phyloP scores from a whole-genome alignment of 2,329 filamentous ascomycete genomes.

The Lanzia echinophila region DNA sequence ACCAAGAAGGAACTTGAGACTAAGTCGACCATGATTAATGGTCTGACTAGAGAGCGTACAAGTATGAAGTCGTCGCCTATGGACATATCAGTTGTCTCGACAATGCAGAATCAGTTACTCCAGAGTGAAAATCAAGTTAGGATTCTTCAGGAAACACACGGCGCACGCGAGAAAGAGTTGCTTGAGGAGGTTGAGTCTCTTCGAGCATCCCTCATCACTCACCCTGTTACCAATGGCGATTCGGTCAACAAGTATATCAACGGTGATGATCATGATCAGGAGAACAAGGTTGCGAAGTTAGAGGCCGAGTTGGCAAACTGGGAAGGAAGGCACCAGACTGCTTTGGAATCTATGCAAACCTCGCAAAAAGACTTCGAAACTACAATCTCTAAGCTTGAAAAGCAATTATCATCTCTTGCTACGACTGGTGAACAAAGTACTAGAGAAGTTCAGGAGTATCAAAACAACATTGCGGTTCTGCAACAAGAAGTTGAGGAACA shows the following conservation, averaged over 20 bases:
- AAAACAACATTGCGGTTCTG: slow-evolving; percentile 51
- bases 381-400: slow-evolving; percentile 68
- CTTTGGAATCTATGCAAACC: slow-evolving; percentile 62
- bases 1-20: slow-evolving; percentile 94
- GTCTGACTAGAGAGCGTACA: slow-evolving; percentile 84
- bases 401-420: slow-evolving; percentile 36
- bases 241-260: slow-evolving; percentile 8
- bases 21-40: slow-evolving; percentile 93
- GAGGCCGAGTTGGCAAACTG: slow-evolving; percentile 66
- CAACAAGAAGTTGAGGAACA: slow-evolving; percentile 76
- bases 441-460: slow-evolving; percentile 44
- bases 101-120: slow-evolving; percentile 80
- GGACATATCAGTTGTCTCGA: slow-evolving; percentile 85
- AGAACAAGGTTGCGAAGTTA: slow-evolving; percentile 48
- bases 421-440: slow-evolving; percentile 38
- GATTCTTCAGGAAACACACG: slow-evolving; percentile 64
- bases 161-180: slow-evolving; percentile 69
- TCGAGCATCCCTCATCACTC: slow-evolving; percentile 33
- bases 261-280: slow-evolving; percentile 24
- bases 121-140: slow-evolving; percentile 77
- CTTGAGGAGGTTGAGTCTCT: slow-evolving; percentile 63
- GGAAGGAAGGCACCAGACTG: slow-evolving; percentile 68
- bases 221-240: slow-evolving; percentile 14
- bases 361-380: slow-evolving; percentile 67
- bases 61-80: slow-evolving; percentile 80